Evolutionary conservation across 2,329 filamentous ascomycete species (phyloP), one percentile per base, ranked within the genome.

Genomic region (Alternaria sp.): DNA sequence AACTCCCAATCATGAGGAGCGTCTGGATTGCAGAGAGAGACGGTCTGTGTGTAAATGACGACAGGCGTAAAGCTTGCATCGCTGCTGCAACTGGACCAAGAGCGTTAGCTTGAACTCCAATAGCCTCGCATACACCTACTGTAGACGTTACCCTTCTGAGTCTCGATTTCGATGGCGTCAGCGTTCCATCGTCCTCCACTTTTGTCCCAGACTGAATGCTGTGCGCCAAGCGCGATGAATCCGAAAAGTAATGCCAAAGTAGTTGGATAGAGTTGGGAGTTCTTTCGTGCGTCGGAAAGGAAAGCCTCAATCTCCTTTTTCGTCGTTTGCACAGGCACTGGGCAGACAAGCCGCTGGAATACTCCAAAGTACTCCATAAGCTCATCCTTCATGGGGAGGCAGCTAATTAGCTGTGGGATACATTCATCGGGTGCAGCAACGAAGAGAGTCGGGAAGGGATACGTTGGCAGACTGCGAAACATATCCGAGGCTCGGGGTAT

Each of bases 191-290:
- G 67, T 9, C 77, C 78, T 20, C 79, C 79, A 60, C 68, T 73
- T 33, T 78, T 79, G 60, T 84, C 82, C 69, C 79, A 84, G 4
- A 82, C 76, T 8, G 81, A 81, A 60, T 84, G 78, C 62, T 85
- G 83, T 58, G 83, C 73, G 1, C 83, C 84, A 12, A 83, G 75
- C 2, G 84, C 84, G 14, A 84, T 73, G 2, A 82, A 80, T 5
- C 82, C 81, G 60, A 86, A 85, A 12, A 86, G 73, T 14, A 85
- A 70, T 7, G 82, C 84, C 15, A 86, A 79, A 79, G 84, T 82
- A 57, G 85, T 82, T 6, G 84, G 84, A 62, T 79, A 80, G 50
- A 78, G 73, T 28, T 81, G 72, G 1, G 83, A 81, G 59, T 85
- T 85, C 37, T 77, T 76, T 49, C 79, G 73, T 6, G 75, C 69